Conservation (phyloP, 106 monocot species). For the Acanthochlamys bracteata region DNA sequence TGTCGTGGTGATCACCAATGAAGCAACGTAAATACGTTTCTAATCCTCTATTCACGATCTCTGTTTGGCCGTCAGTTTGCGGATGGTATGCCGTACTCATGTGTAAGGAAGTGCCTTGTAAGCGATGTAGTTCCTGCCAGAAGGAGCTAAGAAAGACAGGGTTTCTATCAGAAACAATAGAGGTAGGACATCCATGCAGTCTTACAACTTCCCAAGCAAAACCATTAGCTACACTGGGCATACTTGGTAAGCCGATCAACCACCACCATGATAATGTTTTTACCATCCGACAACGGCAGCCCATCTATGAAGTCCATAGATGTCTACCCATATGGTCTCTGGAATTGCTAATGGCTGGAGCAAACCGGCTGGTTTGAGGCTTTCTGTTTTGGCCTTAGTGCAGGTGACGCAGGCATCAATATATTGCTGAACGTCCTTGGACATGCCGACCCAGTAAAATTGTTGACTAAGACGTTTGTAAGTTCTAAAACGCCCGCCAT, state of each 20-base stretch:
- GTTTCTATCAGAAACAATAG: not conserved
- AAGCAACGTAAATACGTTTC: not conserved
- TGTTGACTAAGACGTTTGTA: not conserved
- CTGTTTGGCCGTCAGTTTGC: not conserved
- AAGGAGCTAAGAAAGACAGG: not conserved
- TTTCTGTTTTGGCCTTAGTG: not conserved
- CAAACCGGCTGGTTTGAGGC: not conserved
- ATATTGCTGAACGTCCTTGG: not conserved
- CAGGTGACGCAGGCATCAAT: not conserved
- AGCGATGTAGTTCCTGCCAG: slow-evolving; percentile 2
- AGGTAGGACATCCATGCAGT: not conserved
- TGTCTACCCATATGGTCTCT: not conserved
- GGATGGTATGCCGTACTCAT: not conserved
- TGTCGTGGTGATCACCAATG: not conserved
- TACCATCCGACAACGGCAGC: not conserved
- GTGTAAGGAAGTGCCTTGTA: not conserved
- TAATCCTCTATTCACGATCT: not conserved
- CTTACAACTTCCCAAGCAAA: not conserved
- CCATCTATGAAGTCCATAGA: slow-evolving; percentile 5
- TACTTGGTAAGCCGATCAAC: slow-evolving; percentile 4
- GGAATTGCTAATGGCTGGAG: slow-evolving; percentile 5
- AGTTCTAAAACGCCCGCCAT: not conserved
- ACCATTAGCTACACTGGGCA: not conserved
- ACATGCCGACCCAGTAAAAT: not conserved
- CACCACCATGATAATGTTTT: not conserved